A percentile compares a stretch with the other conserved stretches of the same genome.
Conservation (phyloP, 164 flowering plant genomes). For the Vitis rupestris region DNA sequence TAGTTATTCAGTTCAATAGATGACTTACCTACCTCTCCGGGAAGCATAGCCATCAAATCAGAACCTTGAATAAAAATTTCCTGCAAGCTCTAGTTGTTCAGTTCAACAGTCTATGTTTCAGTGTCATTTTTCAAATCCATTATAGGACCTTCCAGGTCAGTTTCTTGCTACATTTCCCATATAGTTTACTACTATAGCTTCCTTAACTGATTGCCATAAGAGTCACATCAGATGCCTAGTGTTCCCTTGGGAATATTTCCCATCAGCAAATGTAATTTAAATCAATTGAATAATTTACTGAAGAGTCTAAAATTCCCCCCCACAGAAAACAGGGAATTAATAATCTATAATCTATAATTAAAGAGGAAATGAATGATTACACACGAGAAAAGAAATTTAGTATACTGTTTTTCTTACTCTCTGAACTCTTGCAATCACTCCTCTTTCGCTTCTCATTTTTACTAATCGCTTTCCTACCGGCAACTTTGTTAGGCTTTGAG, state of each 20-base stretch:
- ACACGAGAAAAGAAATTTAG: constrained; percentile 43
- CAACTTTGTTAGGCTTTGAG: constrained; percentile 33
- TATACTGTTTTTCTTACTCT: constrained; percentile 28
- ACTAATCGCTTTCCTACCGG: constrained; percentile 4
- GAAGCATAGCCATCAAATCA: too few species aligned
- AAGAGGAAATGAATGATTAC: constrained; percentile 13
- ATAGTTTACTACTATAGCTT: neutral
- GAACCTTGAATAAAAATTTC: too few species aligned
- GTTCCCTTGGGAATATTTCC: too few species aligned
- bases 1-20: too few species aligned
- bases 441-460: constrained; percentile 23
- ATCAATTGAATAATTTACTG: neutral
- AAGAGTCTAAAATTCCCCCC: neutral
- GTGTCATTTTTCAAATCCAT: too few species aligned
- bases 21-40: too few species aligned
- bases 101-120: too few species aligned
- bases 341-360: neutral
- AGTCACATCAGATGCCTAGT: neutral
- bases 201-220: neutral
- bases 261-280: neutral
- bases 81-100: too few species aligned
- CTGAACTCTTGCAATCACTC: constrained; percentile 18
- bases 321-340: neutral
- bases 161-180: neutral
- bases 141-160: neutral